Evolutionary conservation across 2,329 filamentous ascomycete species (phyloP).

Genomic region (Berkeleyomyces basicola): DNA sequence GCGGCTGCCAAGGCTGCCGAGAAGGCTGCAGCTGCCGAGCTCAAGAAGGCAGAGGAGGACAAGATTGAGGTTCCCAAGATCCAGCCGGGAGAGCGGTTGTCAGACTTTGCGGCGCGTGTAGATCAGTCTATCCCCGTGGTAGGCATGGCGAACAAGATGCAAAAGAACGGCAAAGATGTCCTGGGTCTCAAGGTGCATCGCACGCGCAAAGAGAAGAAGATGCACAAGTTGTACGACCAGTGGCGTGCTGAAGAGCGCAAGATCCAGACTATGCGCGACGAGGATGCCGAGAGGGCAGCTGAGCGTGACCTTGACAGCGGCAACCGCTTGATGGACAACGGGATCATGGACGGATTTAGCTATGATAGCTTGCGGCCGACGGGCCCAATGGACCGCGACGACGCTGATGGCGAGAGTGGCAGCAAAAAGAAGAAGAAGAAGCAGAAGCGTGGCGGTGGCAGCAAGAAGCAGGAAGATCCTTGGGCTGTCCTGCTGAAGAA

Average conservation of each 20-base stretch:
- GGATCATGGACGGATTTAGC: slow-evolving; percentile 13
- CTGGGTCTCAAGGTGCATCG: slow-evolving; percentile 48
- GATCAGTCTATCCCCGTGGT: slow-evolving; percentile 67
- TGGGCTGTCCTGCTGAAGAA: slow-evolving; percentile 60
- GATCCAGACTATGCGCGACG: slow-evolving; percentile 45
- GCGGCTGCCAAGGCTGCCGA: slow-evolving; percentile 17
- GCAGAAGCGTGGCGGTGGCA: slow-evolving; percentile 23
- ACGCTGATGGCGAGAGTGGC: slow-evolving; percentile 25
- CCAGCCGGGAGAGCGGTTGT: slow-evolving; percentile 64
- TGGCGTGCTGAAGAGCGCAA: slow-evolving; percentile 53
- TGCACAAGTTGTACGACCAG: slow-evolving; percentile 66
- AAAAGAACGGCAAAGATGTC: slow-evolving; percentile 44
- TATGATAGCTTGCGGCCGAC: slow-evolving; percentile 6
- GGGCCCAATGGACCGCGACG: slow-evolving; percentile 19
- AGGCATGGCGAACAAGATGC: slow-evolving; percentile 47
- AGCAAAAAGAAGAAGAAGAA: slow-evolving; percentile 29
- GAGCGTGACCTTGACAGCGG: slow-evolving; percentile 45
- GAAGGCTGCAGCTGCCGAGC: slow-evolving; percentile 53
- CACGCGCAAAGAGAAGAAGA: slow-evolving; percentile 71
- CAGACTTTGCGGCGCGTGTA: slow-evolving; percentile 68
- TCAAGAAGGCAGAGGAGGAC: slow-evolving; percentile 17
- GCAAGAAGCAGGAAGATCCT: slow-evolving; percentile 41
- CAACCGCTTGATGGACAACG: slow-evolving; percentile 27
- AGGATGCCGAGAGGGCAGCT: slow-evolving; percentile 47
- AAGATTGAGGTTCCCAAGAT: slow-evolving; percentile 44